A percentile compares a stretch with the other conserved stretches of the same genome.
Conservation (phyloP, 768 basidiomycete genomes). For the Tulasnella sp. region DNA sequence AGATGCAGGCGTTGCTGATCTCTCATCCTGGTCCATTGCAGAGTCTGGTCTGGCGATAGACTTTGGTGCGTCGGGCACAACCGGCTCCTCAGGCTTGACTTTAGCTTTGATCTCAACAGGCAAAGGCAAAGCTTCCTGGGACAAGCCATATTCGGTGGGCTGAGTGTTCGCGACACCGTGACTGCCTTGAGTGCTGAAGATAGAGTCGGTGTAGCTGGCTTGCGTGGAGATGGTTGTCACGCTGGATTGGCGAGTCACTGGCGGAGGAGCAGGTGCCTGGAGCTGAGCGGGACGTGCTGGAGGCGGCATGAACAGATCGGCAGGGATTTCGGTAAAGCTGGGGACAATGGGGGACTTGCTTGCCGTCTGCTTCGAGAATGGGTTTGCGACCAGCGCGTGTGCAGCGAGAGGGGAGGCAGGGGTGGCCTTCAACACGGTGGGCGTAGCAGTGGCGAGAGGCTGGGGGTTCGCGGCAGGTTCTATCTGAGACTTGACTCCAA, state of each 20-base stretch:
- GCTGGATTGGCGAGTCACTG: conserved; percentile 3
- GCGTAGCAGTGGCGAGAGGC: not conserved
- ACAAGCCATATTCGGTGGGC: conserved; percentile 38
- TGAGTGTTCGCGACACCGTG: conserved; percentile 30
- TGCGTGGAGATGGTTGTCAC: conserved; percentile 38
- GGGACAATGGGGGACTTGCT: not conserved
- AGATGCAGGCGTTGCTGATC: conserved; percentile 10
- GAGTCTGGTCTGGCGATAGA: conserved; percentile 17
- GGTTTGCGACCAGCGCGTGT: not conserved
- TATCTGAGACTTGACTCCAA: conserved; percentile 4
- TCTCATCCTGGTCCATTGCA: conserved; percentile 29
- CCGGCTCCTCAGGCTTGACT: not conserved
- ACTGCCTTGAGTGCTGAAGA: conserved; percentile 36
- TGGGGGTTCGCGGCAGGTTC: not conserved
- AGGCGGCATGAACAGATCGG: not conserved
- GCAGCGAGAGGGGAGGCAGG: not conserved
- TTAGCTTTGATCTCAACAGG: conserved; percentile 14
- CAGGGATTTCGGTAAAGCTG: not conserved
- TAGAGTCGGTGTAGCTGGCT: conserved; percentile 38
- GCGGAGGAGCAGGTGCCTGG: not conserved
- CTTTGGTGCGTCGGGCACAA: conserved; percentile 15
- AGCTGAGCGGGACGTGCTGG: not conserved
- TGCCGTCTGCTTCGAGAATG: not conserved
- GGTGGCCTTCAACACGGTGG: not conserved
- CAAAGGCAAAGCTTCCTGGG: conserved; percentile 19